These are phyloP conservation scores for Spatholobus suberectus DNA, from an alignment of 306 rosid genomes.

Conservation along the genomic window DNA sequence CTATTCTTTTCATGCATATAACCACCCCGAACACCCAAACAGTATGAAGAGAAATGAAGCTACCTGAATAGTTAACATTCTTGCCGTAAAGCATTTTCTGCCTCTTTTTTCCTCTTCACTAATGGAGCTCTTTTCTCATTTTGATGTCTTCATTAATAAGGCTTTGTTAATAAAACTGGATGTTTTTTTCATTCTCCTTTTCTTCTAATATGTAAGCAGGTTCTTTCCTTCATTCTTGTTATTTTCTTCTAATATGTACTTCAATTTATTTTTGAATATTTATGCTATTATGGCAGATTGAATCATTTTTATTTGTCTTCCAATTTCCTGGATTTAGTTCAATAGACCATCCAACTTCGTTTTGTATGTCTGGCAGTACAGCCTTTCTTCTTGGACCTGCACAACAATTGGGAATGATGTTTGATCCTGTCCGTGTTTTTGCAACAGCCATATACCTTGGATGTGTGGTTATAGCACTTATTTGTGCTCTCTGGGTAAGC, in stretches of 20 bases:
- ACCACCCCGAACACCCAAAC: not conserved
- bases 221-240: not conserved
- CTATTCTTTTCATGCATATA: conserved; percentile 14
- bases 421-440: conserved; percentile 76
- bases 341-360: conserved; percentile 33
- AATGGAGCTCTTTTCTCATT: not conserved
- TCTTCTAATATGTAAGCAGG: not conserved
- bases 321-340: conserved; percentile 27
- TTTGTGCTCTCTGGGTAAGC: conserved; percentile 93
- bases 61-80: not conserved
- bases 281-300: not conserved
- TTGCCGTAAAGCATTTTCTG: not conserved
- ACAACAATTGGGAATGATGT: conserved; percentile 84
- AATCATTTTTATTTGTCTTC: conserved; percentile 17
- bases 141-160: not conserved
- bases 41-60: conserved; percentile 13
- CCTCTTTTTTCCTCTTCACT: not conserved
- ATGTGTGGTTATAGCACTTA: conserved; percentile 81
- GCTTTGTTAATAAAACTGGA: not conserved
- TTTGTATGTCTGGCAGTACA: conserved; percentile 79
- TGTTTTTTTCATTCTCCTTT: not conserved
- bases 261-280: not conserved
- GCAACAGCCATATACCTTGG: conserved; percentile 90
- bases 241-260: not conserved
- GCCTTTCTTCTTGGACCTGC: conserved; percentile 87